Evolutionary conservation across 192 early-diverging fungal species (phyloP), one percentile per base, ranked within the genome.

Genomic region (Umbelopsis ramanniana): DNA sequence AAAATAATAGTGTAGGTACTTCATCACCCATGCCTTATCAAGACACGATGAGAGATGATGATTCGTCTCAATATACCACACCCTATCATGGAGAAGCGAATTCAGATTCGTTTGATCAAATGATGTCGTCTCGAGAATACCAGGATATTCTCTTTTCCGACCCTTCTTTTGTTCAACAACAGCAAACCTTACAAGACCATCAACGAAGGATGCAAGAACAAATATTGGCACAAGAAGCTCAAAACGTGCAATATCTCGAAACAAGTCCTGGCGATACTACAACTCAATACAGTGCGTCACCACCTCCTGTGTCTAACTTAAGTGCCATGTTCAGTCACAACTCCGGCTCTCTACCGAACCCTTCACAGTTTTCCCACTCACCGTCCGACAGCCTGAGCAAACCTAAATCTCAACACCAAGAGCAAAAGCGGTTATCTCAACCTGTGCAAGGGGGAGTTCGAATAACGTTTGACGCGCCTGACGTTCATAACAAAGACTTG

Each of bases 121-220:
- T 37, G 7, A 37, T 63, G 19, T 14, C 6, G 23, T 63, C 57
- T n/a, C 26, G 26, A 22, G 29, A 63, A 17, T 63, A 63, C 33
- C 60, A 75, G 26, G 68, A 47, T 19, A 75, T 75, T 50, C 22
- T 75, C 21, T 66, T 75, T 26, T 75, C 74, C 0, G 74, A 75
- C 38, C 74, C 74, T 26, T 50, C 21, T 6, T 75, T 75, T 46
- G 5, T 71, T n/a, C 47, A 69, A 15, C 74, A 75, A 33, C 74
- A 75, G 43, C 74, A 75, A 29, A 37, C 70, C n/a, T 47, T 75
- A 46, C 74, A 75, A 63, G 60, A 75, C 21, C 74, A 75, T 52
- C 74, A 75, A 43, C 33, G 55, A 66, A 35, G 55, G n/a, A 71
- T 73, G 69, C 68, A 71, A 70, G 66, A 48, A 52, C 68, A 60